phyloP scores from a whole-genome alignment of 495 filamentous ascomycete species.

The Parathielavia appendiculata region DNA sequence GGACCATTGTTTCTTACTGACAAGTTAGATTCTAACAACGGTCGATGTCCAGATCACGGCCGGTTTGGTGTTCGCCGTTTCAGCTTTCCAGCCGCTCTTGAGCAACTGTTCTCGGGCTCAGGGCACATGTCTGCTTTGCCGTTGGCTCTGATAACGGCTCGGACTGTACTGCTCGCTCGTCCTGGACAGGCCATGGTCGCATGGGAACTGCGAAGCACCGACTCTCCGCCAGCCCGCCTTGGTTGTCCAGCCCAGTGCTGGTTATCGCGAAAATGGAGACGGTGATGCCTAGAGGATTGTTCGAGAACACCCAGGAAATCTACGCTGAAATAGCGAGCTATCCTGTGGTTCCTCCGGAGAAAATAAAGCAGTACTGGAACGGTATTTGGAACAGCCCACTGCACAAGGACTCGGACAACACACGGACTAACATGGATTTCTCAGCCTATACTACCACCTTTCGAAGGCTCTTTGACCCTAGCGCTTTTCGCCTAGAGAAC shows the following conservation, averaged over 20 bases:
- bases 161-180: neutral
- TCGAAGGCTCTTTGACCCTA: slow-evolving; percentile 47
- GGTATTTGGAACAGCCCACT: slow-evolving; percentile 32
- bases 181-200: slow-evolving; percentile 1
- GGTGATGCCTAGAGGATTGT: slow-evolving; percentile 33
- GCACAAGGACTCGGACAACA: neutral
- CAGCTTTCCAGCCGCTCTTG: neutral
- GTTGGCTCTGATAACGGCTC: neutral
- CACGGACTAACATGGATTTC: slow-evolving; percentile 13
- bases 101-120: too few species aligned
- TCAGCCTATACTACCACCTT: slow-evolving; percentile 51
- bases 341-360: slow-evolving; percentile 41
- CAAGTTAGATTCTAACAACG: neutral
- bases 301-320: slow-evolving; percentile 42
- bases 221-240: neutral
- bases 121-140: neutral
- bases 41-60: neutral
- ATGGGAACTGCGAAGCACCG: neutral
- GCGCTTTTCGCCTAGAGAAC: slow-evolving; percentile 49
- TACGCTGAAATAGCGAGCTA: slow-evolving; percentile 47
- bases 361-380: slow-evolving; percentile 47
- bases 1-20: neutral
- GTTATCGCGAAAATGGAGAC: slow-evolving; percentile 17
- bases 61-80: neutral
- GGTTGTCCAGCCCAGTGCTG: neutral